A percentile compares a stretch with the other conserved stretches of the same genome.
phyloP scores from a whole-genome alignment of 192 early-diverging fungal species.

The Spizellomyces sp. region DNA sequence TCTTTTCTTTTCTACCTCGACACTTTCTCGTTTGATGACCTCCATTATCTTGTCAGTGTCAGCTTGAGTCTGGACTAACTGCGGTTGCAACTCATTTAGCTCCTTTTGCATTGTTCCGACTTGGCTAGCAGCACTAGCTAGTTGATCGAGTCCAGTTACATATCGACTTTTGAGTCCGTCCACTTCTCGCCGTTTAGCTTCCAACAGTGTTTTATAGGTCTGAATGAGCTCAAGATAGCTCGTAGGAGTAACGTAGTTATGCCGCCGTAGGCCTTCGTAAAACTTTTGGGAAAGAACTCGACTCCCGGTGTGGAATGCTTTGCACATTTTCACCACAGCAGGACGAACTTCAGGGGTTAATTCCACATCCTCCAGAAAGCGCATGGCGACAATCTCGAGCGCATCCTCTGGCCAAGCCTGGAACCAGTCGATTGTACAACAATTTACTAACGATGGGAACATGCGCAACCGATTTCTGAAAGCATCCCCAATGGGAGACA shows the following conservation, averaged over 20 bases:
- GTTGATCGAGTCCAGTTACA: constrained; percentile 58
- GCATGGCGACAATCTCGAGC: constrained; percentile 56
- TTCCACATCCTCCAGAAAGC: constrained; percentile 62
- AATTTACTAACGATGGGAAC: constrained; percentile 65
- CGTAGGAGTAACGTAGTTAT: constrained; percentile 64
- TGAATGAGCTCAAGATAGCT: constrained; percentile 63
- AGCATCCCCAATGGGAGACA: constrained; percentile 63
- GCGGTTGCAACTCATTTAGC: constrained; percentile 56
- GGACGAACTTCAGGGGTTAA: constrained; percentile 43
- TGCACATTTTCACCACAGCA: constrained; percentile 58
- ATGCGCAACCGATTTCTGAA: constrained; percentile 60
- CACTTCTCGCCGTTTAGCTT: constrained; percentile 55
- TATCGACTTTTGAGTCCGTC: constrained; percentile 52
- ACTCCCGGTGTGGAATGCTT: constrained; percentile 55
- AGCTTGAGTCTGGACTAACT: constrained; percentile 56
- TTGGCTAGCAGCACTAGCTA: constrained; percentile 54
- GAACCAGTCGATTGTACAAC: constrained; percentile 69
- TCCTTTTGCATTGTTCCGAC: constrained; percentile 61
- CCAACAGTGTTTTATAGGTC: constrained; percentile 57
- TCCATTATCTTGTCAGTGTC: constrained; percentile 60
- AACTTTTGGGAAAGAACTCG: constrained; percentile 51
- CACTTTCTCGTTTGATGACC: constrained; percentile 54
- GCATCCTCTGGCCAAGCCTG: constrained; percentile 68
- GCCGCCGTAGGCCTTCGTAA: constrained; percentile 49
- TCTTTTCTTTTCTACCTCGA: constrained; percentile 61